Evolutionary conservation across 164 flowering plant genomes (phyloP).

Genomic region (Berberis vulgaris): DNA sequence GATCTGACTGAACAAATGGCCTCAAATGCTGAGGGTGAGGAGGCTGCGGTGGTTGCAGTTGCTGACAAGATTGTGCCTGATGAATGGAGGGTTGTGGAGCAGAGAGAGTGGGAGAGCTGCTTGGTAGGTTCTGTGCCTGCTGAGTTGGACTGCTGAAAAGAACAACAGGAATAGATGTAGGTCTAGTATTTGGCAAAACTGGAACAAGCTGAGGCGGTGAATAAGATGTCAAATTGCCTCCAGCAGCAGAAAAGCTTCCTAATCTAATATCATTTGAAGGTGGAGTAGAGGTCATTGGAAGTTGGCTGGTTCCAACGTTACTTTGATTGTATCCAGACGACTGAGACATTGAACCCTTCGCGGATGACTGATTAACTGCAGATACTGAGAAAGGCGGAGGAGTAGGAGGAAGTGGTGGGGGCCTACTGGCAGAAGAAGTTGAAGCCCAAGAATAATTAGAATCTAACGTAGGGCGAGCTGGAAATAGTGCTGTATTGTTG

Average conservation of each 20-base stretch:
- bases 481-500: constrained; percentile 16
- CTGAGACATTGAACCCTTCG: constrained; percentile 33
- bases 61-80: constrained; percentile 46
- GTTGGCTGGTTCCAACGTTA: constrained; percentile 27
- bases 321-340: constrained; percentile 34
- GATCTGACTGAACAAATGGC: constrained; percentile 52
- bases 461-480: constrained; percentile 36
- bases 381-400: constrained; percentile 66
- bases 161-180: constrained; percentile 38
- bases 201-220: constrained; percentile 37
- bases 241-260: constrained; percentile 33
- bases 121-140: constrained; percentile 40
- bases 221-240: constrained; percentile 34
- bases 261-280: constrained; percentile 29
- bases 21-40: constrained; percentile 68
- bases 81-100: constrained; percentile 36
- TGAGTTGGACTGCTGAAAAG: constrained; percentile 38
- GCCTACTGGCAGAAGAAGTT: constrained; percentile 33
- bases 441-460: constrained; percentile 39
- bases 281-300: constrained; percentile 27
- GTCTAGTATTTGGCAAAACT: constrained; percentile 42
- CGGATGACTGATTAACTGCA: constrained; percentile 30
- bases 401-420: constrained; percentile 92
- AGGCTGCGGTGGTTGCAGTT: constrained; percentile 34
- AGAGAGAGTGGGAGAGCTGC: constrained; percentile 34